Conservation (phyloP, 2,329 filamentous ascomycete genomes). For the Neonectria ditissima region DNA sequence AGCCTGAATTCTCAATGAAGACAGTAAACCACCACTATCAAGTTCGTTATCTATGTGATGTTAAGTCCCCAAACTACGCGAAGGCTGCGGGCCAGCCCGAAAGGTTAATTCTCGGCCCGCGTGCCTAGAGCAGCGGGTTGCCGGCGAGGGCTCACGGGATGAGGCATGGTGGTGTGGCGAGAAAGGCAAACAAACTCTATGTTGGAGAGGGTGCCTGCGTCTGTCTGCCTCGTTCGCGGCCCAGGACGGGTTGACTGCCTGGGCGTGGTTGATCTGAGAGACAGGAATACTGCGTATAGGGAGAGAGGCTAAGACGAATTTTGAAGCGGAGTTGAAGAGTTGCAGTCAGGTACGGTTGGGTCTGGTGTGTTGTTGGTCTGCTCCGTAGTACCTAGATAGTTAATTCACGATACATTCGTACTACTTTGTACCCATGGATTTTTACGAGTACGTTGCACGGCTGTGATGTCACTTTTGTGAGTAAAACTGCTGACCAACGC, state of each 20-base stretch:
- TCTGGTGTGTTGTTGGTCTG: too few species aligned
- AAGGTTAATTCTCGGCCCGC: conserved; percentile 19
- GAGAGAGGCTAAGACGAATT: neutral
- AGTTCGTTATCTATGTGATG: neutral
- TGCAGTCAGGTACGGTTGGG: neutral
- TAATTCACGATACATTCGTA: too few species aligned
- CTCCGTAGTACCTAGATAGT: too few species aligned
- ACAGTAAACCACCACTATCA: conserved; percentile 46
- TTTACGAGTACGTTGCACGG: too few species aligned
- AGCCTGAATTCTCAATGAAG: conserved; percentile 48
- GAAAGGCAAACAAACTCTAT: neutral
- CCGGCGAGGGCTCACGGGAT: neutral
- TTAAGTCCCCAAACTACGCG: neutral
- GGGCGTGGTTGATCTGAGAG: neutral
- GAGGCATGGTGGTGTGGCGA: conserved; percentile 3
- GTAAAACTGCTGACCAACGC: too few species aligned
- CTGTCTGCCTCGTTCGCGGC: neutral
- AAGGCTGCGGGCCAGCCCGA: conserved; percentile 14
- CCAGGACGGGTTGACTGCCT: neutral
- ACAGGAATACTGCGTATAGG: neutral
- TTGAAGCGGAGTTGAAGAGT: neutral
- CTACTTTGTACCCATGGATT: too few species aligned
- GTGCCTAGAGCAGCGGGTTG: neutral
- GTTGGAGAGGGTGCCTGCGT: neutral
- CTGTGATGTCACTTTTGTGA: too few species aligned